Base-by-base conservation (phyloP, 805 yeast genomes). In the Lipomyces yamanashiensis region DNA sequence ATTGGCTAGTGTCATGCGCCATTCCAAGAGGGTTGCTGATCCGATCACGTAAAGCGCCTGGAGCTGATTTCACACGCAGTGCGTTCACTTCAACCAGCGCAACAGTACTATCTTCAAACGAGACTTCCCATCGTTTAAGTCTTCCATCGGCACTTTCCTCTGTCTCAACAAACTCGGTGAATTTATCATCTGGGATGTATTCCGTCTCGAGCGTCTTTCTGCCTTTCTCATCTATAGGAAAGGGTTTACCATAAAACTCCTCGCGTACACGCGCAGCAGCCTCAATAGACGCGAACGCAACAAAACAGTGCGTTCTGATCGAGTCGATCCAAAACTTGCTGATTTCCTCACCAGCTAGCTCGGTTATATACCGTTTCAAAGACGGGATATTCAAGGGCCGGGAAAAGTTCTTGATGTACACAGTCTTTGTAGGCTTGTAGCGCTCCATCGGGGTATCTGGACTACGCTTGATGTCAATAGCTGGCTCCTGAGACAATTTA, bases 241-340 rank as follows among this genome's bases (percentile, higher is more conserved):
- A 66, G 7, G 62, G 48, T 28, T 37, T 19, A 12, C 64, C 64
- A 13, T 56, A 50, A 10, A 66, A 21, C 10, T 40, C 59, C 23
- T 64, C 64, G 13, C 63, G 55, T 8, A 59, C 55, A 17, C 48
- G 33, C n/a, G 62, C 39, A 23, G 69, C 69, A 2, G 54, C 58
- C 7, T 19, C 54, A 12, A 48, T 33, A 4, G 62, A 17, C 10
- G 23, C 41, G 21, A 64, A 55, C 15, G 54, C 19, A 15, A 49
- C 67, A 33, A 36, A 66, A 40, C 68, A 64, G 39, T 66, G 69
- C 6, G 69, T 66, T 15, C 69, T 61, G 36, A 66, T 63, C 4
- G 53, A 17, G 50, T 66, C 69, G 12, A 64, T 64, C 67, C 68
- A 66, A 47, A 63, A 66, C 15, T 28, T 17, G 7, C 13, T 39